phyloP scores from a whole-genome alignment of 768 basidiomycete genomes.

The Coprinopsis marcescibilis region DNA sequence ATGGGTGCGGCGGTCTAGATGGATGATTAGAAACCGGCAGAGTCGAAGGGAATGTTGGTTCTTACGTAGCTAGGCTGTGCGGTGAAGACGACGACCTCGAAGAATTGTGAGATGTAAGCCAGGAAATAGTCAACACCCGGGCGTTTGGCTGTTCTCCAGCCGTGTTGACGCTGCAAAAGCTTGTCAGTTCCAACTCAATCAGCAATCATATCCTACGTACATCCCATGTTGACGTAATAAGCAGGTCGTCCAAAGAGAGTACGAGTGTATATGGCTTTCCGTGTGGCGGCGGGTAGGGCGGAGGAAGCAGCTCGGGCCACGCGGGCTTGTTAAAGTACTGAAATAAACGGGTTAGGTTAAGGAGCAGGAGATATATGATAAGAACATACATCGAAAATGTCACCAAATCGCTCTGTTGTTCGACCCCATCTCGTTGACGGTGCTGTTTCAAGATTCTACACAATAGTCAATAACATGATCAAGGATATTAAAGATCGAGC shows the following conservation, averaged over 20 bases:
- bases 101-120: conserved; percentile 95
- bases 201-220: conserved; percentile 45
- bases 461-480: neutral
- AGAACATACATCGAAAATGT: conserved; percentile 61
- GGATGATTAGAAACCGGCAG: conserved; percentile 1
- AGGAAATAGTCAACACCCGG: conserved; percentile 99
- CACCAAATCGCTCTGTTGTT: conserved; percentile 53
- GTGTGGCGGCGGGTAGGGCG: conserved; percentile 73
- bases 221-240: conserved; percentile 93
- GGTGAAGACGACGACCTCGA: conserved; percentile 96
- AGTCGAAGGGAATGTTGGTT: conserved; percentile 13
- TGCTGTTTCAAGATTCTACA: conserved; percentile 52
- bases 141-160: conserved; percentile 96
- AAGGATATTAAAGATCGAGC: conserved; percentile 1
- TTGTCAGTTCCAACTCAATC: neutral
- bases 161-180: conserved; percentile 67
- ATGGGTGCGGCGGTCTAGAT: conserved; percentile 79
- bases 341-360: neutral
- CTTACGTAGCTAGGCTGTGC: conserved; percentile 83
- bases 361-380: neutral
- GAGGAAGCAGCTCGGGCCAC: conserved; percentile 89
- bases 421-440: conserved; percentile 60
- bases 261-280: conserved; percentile 91
- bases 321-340: conserved; percentile 92
- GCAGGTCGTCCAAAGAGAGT: conserved; percentile 85